Evolutionary conservation across 306 rosid genomes (phyloP).

Genomic region (Vicia faba): DNA sequence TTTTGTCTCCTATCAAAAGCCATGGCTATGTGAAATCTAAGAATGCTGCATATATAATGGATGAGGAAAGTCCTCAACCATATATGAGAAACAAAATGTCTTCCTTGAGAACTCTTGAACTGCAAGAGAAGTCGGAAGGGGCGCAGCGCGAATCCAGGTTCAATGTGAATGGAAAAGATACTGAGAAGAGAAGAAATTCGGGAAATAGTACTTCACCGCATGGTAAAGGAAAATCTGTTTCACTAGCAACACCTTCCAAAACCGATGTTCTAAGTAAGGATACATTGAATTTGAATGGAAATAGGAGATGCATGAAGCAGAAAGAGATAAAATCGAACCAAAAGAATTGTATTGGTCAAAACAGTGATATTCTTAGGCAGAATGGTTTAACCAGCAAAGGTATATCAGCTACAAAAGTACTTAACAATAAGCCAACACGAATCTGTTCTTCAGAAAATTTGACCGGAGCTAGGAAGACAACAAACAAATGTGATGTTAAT

Average conservation of each 20-base stretch:
- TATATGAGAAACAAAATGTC: conserved; percentile 50
- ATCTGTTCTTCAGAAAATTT: conserved; percentile 44
- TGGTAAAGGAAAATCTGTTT: conserved; percentile 59
- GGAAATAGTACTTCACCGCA: conserved; percentile 41
- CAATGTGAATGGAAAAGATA: conserved; percentile 40
- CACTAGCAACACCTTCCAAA: conserved; percentile 51
- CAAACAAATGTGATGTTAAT: conserved; percentile 46
- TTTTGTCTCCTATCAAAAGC: conserved; percentile 78
- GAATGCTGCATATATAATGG: conserved; percentile 63
- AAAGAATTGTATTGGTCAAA: conserved; percentile 44
- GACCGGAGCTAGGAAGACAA: conserved; percentile 43
- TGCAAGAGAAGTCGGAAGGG: conserved; percentile 71
- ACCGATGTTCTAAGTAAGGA: conserved; percentile 50
- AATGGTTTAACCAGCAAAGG: conserved; percentile 53
- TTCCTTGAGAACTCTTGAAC: conserved; percentile 62
- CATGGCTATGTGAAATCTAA: conserved; percentile 57
- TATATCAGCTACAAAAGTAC: conserved; percentile 49
- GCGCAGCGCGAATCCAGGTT: conserved; percentile 49
- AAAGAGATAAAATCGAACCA: conserved; percentile 55
- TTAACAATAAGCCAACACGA: conserved; percentile 44
- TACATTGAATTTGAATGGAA: conserved; percentile 40
- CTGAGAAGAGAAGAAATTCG: conserved; percentile 44
- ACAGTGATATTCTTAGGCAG: conserved; percentile 61
- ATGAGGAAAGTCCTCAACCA: conserved; percentile 65
- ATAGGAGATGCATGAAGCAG: conserved; percentile 46